Conservation (phyloP, 345 rosid genomes). For the Chamaenerion angustifolium region DNA sequence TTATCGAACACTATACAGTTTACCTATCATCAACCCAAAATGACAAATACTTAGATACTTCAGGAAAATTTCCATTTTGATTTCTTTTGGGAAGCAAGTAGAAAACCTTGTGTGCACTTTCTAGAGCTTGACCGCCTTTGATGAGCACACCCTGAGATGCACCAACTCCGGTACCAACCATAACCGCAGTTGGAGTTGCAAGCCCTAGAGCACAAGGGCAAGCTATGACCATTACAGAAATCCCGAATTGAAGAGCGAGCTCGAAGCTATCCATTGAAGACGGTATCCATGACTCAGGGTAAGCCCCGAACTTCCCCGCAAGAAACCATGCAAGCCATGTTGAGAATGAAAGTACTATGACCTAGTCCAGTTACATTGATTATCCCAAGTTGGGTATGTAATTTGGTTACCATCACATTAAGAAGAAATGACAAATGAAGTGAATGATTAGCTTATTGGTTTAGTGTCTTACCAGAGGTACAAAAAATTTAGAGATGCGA, state of each 20-base stretch:
- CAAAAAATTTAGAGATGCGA: conserved; percentile 72
- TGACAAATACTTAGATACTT: too few relatives aligned
- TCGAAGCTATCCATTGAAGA: conserved; percentile 86
- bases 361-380: conserved; percentile 24
- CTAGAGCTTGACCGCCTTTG: conserved; percentile 91
- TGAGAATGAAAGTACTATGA: conserved; percentile 57
- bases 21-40: conserved; percentile 24
- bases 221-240: conserved; percentile 96
- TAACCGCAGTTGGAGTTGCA: conserved; percentile 98
- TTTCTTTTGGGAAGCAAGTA: not conserved
- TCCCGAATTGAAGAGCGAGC: conserved; percentile 94
- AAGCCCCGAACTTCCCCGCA: conserved; percentile 66
- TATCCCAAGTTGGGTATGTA: too few relatives aligned
- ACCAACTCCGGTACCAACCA: conserved; percentile 98
- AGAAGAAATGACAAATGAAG: too few relatives aligned
- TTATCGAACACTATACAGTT: conserved; percentile 89
- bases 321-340: conserved; percentile 92
- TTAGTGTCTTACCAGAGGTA: conserved; percentile 50
- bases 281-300: conserved; percentile 89
- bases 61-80: too few relatives aligned
- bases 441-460: too few relatives aligned
- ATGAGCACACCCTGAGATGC: conserved; percentile 92
- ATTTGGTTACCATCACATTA: too few relatives aligned
- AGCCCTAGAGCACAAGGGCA: conserved; percentile 95
- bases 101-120: conserved; percentile 70